Conservation (phyloP, 2,329 filamentous ascomycete genomes). For the Xylariaceae sp. region DNA sequence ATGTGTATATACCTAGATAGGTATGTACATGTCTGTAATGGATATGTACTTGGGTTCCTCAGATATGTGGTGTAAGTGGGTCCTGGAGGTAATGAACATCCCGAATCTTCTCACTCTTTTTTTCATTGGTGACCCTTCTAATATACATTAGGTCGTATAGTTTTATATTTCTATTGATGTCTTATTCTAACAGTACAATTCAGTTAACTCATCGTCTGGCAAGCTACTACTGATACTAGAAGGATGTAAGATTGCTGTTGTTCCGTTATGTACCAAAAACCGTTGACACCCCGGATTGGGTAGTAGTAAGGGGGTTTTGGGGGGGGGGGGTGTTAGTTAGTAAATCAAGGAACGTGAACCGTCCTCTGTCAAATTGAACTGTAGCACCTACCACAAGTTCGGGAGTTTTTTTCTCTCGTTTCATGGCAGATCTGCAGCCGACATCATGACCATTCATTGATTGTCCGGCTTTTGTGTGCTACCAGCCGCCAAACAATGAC, state of each 20-base stretch:
- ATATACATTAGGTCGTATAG: too few species aligned
- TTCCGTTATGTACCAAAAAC: not conserved
- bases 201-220: too few species aligned
- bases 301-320: not conserved
- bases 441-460: constrained; percentile 6
- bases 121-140: too few species aligned
- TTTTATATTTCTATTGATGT: too few species aligned
- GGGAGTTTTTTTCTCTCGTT: constrained; percentile 19
- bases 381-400: constrained; percentile 11
- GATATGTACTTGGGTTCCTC: too few species aligned
- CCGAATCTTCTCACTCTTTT: too few species aligned
- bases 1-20: not conserved
- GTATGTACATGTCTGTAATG: not conserved
- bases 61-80: not conserved
- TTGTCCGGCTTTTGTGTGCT: constrained; percentile 1
- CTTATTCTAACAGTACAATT: too few species aligned
- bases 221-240: too few species aligned
- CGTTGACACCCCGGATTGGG: not conserved
- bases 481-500: not conserved
- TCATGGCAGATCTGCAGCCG: constrained; percentile 15
- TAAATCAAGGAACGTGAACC: constrained; percentile 5
- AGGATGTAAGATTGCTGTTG: not conserved
- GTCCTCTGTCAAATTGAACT: constrained; percentile 8
- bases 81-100: not conserved
- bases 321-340: not conserved